Evolutionary conservation across 257 asterid species (phyloP), one percentile per base, ranked within the genome.

Genomic region (Gentiana straminea): DNA sequence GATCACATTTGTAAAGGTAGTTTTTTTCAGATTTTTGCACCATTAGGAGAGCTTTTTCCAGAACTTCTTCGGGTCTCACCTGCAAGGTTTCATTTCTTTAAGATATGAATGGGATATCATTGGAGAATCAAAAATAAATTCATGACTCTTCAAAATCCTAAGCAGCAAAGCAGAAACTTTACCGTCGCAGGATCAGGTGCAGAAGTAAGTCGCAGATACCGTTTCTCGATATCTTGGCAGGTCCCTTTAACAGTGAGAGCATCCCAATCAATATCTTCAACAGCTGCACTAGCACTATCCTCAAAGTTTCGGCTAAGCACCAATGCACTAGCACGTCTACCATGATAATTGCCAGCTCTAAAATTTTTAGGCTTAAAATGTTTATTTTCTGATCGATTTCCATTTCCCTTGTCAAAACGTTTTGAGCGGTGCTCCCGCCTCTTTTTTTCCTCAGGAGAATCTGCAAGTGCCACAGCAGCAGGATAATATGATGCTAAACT

Each of bases 161-260:
- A 34, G 66, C 49, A 50, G 70, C 46, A 55, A 51, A 38, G 67
- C 38, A 60, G 62, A 51, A 60, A 62, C 60, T 67, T 74, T 86
- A 92, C 99, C 72, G 94, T 85, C 52, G 95, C 81, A 61, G 97
- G 95, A 73, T 92, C 99, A 61, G 99, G 99, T 2, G 99, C 99
- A 68, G 99, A 83, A 65, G 99, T 92, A 66, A 92, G 95, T 53
- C 99, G 99, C 72, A 92, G 68, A 75, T 92, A 92, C 55, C 94
- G 94, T 70, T 92, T 92, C 79, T 92, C 99, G 65, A 86, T 79
- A 65, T 86, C 95, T 76, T 80, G 97, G 71, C 94, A 88, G 62
- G 94, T 92, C 57, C 99, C 99, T 77, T 78, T 92, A 57, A 92
- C 93, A 57, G 86, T 82, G 64, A 83, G 88, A 66, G 99, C 81